Conservation (phyloP, 2,329 filamentous ascomycete genomes). For the Ciborinia camelliae region DNA sequence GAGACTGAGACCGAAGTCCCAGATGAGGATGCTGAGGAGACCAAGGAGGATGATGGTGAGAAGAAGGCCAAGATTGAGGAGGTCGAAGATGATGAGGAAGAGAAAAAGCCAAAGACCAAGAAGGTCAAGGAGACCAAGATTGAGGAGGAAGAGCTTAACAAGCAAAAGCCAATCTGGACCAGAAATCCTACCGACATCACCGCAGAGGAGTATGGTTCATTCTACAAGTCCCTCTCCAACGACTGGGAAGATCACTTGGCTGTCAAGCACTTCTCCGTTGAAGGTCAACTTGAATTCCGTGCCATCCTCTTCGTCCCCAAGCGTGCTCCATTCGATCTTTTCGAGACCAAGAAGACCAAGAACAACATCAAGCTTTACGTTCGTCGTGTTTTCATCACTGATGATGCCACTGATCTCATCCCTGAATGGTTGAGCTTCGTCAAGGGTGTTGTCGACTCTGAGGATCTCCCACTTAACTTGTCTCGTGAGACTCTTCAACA, state of each 20-base stretch:
- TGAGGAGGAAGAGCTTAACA: slow-evolving; percentile 99
- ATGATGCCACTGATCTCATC: slow-evolving; percentile 97
- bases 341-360: slow-evolving; percentile 99
- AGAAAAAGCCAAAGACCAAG: slow-evolving; percentile 68
- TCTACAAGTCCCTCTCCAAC: slow-evolving; percentile 99
- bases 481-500: slow-evolving; percentile 99
- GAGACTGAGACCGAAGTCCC: slow-evolving; percentile 97
- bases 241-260: slow-evolving; percentile 99
- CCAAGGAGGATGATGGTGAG: slow-evolving; percentile 44
- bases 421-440: slow-evolving; percentile 99
- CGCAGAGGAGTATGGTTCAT: slow-evolving; percentile 94
- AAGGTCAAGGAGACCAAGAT: slow-evolving; percentile 98
- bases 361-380: slow-evolving; percentile 99
- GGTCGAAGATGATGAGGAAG: slow-evolving; percentile 23
- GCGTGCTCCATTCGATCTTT: slow-evolving; percentile 98
- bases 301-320: slow-evolving; percentile 99
- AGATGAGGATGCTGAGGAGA: slow-evolving; percentile 21
- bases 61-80: slow-evolving; percentile 24
- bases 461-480: slow-evolving; percentile 98
- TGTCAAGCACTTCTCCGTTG: slow-evolving; percentile 99
- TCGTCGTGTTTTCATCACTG: slow-evolving; percentile 99
- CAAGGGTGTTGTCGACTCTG: slow-evolving; percentile 99
- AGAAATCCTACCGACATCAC: slow-evolving; percentile 95
- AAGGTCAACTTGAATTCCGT: slow-evolving; percentile 99
- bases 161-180: slow-evolving; percentile 99